Evolutionary conservation across 768 basidiomycete species (phyloP).

Genomic region (Leccinum truebloodii): DNA sequence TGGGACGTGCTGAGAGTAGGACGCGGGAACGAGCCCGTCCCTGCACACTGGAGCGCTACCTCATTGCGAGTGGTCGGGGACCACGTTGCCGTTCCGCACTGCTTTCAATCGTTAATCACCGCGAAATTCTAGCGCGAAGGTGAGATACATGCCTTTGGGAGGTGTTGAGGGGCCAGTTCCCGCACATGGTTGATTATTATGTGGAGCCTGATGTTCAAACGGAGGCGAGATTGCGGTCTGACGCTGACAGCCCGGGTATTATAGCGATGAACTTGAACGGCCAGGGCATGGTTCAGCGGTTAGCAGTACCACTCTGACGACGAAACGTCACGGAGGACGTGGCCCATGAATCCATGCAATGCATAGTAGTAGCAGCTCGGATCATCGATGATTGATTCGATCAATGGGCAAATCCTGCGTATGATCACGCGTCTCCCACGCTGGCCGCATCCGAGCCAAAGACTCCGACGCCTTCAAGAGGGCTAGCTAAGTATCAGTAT

Average conservation of each 20-base stretch:
- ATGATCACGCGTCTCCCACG: neutral
- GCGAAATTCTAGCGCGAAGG: neutral
- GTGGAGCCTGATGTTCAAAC: neutral
- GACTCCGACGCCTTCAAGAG: neutral
- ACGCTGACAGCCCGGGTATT: no score
- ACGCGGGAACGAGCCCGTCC: neutral
- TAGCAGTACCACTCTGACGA: neutral
- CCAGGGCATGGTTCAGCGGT: neutral
- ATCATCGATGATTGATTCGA: neutral
- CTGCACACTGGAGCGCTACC: neutral
- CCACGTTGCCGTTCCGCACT: constrained; percentile 1
- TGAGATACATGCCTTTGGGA: neutral
- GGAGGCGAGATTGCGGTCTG: neutral
- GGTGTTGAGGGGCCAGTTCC: neutral
- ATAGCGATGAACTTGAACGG: neutral
- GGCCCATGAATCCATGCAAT: neutral
- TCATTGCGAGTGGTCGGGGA: neutral
- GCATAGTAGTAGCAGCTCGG: neutral
- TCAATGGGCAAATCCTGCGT: neutral
- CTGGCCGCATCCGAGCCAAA: neutral
- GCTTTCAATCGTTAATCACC: neutral
- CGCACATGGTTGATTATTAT: neutral
- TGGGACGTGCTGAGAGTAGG: neutral
- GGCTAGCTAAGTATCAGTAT: neutral
- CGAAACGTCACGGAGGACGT: neutral